Percentiles rank a stretch among this genome's conserved stretches.
phyloP scores from a whole-genome alignment of 2,329 filamentous ascomycete species.

The Blastomyces gilchristii region DNA sequence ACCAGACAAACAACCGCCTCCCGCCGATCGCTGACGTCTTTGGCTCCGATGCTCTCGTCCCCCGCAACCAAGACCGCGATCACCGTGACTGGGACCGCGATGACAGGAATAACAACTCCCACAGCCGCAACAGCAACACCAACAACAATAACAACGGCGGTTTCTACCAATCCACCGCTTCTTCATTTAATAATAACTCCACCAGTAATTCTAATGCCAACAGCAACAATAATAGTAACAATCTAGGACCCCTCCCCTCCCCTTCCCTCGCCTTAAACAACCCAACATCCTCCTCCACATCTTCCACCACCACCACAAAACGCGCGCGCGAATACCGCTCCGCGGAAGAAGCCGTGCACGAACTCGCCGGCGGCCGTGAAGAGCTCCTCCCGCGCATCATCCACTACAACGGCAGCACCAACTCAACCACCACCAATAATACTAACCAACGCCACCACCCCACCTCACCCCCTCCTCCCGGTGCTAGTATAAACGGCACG shows the following conservation, averaged over 20 bases:
- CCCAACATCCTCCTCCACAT: constrained; percentile 27
- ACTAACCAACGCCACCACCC: constrained; percentile 17
- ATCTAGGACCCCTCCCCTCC: constrained; percentile 59
- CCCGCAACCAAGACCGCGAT: constrained; percentile 30
- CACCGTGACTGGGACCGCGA: constrained; percentile 7
- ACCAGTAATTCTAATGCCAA: constrained; percentile 2
- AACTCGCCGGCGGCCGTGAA: constrained; percentile 80
- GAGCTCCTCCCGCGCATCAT: constrained; percentile 88
- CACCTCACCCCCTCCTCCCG: constrained; percentile 23
- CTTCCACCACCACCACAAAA: constrained; percentile 28
- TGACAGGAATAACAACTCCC: constrained; percentile 11
- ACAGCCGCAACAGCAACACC: constrained; percentile 11
- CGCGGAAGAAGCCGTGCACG: constrained; percentile 87
- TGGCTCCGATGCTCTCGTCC: constrained; percentile 58
- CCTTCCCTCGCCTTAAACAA: constrained; percentile 55
- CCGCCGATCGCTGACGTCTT: constrained; percentile 95
- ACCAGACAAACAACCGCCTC: constrained; percentile 81
- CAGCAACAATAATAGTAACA: constrained; percentile 45
- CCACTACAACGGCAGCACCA: constrained; percentile 84
- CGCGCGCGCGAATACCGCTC: constrained; percentile 83
- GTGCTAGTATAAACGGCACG: constrained; percentile 2
- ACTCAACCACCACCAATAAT: constrained; percentile 22
- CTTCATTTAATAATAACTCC: constrained; percentile 32
- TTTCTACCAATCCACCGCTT: constrained; percentile 43
- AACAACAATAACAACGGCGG: constrained; percentile 16